Evolutionary conservation across 768 basidiomycete species (phyloP).

Genomic region (Mycena pura): DNA sequence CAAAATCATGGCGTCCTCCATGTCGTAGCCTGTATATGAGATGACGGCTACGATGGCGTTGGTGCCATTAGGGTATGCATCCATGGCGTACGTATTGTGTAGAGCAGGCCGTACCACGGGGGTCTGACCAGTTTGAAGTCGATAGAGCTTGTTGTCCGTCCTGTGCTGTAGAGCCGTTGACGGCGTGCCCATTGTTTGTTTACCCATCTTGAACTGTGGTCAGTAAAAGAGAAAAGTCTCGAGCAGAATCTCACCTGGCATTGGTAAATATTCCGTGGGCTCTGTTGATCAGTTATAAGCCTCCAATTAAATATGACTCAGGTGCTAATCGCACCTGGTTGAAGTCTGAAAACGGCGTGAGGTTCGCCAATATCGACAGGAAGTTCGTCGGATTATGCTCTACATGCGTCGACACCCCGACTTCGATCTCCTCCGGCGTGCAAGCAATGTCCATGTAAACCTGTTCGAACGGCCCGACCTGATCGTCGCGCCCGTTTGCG

Average conservation of each 20-base stretch:
- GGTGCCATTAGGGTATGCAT: conserved; percentile 96
- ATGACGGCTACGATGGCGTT: conserved; percentile 99
- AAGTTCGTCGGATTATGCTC: conserved; percentile 96
- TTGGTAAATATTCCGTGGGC: conserved; percentile 91
- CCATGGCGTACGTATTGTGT: conserved; percentile 97
- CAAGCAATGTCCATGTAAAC: conserved; percentile 99
- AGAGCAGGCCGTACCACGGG: conserved; percentile 92
- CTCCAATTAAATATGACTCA: conserved; percentile 21
- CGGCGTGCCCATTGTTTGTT: conserved; percentile 99
- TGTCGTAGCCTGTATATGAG: conserved; percentile 99
- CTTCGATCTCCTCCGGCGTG: conserved; percentile 82
- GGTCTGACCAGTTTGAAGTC: conserved; percentile 92
- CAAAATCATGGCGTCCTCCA: conserved; percentile 99
- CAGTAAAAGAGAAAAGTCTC: not conserved
- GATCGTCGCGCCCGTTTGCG: conserved; percentile 84
- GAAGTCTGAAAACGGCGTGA: conserved; percentile 99
- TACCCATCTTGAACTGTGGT: conserved; percentile 80
- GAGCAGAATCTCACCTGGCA: conserved; percentile 67
- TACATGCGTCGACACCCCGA: conserved; percentile 83
- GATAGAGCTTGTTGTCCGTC: conserved; percentile 98
- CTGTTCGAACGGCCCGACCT: conserved; percentile 96
- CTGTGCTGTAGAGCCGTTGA: conserved; percentile 89
- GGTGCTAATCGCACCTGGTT: conserved; percentile 74
- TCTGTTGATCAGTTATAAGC: conserved; percentile 47
- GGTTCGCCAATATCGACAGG: conserved; percentile 93